Evolutionary conservation across 176 grass and related monocot genomes (phyloP).

Genomic region (Poa pratensis): DNA sequence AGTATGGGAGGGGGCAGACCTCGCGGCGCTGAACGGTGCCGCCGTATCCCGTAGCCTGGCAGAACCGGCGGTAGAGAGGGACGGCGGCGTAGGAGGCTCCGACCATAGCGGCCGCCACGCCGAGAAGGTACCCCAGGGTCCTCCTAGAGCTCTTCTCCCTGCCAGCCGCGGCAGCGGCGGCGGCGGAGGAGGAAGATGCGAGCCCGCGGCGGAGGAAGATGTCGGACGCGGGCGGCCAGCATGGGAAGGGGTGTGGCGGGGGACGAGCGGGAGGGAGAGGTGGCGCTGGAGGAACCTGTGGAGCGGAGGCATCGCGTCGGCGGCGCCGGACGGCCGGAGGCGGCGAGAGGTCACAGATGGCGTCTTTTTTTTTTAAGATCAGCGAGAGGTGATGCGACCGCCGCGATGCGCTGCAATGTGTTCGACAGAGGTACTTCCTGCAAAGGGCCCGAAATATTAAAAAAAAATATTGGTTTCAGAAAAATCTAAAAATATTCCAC

Average conservation of each 20-base stretch:
- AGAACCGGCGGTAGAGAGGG: slow-evolving; percentile 89
- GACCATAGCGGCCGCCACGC: slow-evolving; percentile 77
- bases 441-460: no score
- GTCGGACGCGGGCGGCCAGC: slow-evolving; percentile 18
- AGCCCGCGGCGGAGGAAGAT: slow-evolving; percentile 43
- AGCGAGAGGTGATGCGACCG: neutral
- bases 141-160: slow-evolving; percentile 81
- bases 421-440: neutral
- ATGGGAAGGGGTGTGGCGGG: slow-evolving; percentile 1
- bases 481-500: no score
- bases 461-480: no score
- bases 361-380: neutral
- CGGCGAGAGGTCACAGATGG: slow-evolving; percentile 1
- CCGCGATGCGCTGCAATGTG: neutral
- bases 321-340: neutral
- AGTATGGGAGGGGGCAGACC: slow-evolving; percentile 37
- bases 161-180: slow-evolving; percentile 30
- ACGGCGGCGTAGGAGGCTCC: slow-evolving; percentile 94
- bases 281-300: slow-evolving; percentile 37
- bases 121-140: slow-evolving; percentile 72
- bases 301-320: slow-evolving; percentile 50
- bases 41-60: slow-evolving; percentile 85
- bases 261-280: slow-evolving; percentile 16
- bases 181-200: slow-evolving; percentile 34
- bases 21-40: slow-evolving; percentile 78